Conservation (phyloP, 2,329 filamentous ascomycete species). For the Macrophomina tecta region DNA sequence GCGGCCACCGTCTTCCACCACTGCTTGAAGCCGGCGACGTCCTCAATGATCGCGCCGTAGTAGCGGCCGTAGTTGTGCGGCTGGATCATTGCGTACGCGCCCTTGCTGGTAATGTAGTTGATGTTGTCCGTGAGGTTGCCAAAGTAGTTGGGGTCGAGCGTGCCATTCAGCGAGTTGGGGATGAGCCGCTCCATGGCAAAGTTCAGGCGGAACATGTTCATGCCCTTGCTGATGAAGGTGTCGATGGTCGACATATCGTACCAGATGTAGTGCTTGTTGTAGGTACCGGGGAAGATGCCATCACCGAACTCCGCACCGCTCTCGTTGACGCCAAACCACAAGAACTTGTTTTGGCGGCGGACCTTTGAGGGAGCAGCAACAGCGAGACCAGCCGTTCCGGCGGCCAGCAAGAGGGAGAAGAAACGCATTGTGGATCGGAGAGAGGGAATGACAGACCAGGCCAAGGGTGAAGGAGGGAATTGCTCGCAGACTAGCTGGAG, state of each 20-base stretch:
- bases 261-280: constrained; percentile 68
- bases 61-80: constrained; percentile 61
- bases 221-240: constrained; percentile 58
- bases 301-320: constrained; percentile 70
- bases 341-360: constrained; percentile 24
- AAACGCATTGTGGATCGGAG: constrained; percentile 32
- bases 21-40: constrained; percentile 48
- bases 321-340: constrained; percentile 58
- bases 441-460: not conserved
- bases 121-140: constrained; percentile 51
- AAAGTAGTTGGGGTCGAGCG: constrained; percentile 51
- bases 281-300: constrained; percentile 60
- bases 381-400: constrained; percentile 31
- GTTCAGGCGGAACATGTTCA: constrained; percentile 64
- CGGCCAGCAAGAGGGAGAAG: constrained; percentile 30
- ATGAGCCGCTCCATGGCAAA: constrained; percentile 66
- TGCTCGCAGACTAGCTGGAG: constrained; percentile 2
- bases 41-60: constrained; percentile 52
- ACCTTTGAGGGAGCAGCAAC: constrained; percentile 30
- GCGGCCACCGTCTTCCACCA: constrained; percentile 53
- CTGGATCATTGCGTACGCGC: constrained; percentile 55
- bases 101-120: constrained; percentile 55
- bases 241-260: constrained; percentile 57
- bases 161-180: constrained; percentile 55
- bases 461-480: constrained; percentile 1